These are phyloP conservation scores for Penicillium paneum DNA, from an alignment of 2,329 filamentous ascomycete genomes.

Conservation along the genomic window DNA sequence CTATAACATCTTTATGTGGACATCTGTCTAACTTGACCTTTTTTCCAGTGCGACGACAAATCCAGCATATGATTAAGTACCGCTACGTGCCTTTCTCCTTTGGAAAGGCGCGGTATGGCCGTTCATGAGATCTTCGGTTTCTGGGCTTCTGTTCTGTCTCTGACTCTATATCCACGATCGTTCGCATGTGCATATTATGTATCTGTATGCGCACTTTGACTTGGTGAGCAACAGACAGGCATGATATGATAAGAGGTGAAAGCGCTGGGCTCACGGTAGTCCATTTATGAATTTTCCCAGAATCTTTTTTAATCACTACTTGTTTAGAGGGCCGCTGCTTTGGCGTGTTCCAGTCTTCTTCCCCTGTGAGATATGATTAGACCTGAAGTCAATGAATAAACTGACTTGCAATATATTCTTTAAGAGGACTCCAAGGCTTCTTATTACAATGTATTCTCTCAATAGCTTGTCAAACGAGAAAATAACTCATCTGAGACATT, in stretches of 20 bases:
- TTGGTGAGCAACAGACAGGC: constrained; percentile 10
- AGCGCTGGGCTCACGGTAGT: constrained; percentile 11
- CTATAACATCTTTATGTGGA: not conserved
- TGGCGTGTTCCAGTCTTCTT: constrained; percentile 10
- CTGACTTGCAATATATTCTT: constrained; percentile 12
- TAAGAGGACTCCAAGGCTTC: not conserved
- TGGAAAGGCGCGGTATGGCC: constrained; percentile 76
- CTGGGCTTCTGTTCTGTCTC: constrained; percentile 7
- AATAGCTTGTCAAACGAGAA: not conserved
- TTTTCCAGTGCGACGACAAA: constrained; percentile 85
- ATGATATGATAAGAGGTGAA: constrained; percentile 16
- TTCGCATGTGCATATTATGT: constrained; percentile 9
- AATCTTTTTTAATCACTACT: constrained; percentile 15
- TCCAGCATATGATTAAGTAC: constrained; percentile 99
- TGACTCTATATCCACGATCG: constrained; percentile 10
- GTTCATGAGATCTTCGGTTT: constrained; percentile 25
- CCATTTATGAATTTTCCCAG: constrained; percentile 17
- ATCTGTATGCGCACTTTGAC: constrained; percentile 13
- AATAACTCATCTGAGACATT: not conserved
- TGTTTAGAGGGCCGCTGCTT: constrained; percentile 14
- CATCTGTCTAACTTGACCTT: constrained; percentile 10
- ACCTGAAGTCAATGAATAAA: constrained; percentile 14
- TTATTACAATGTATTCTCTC: not conserved
- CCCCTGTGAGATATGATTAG: constrained; percentile 27
- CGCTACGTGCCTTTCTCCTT: constrained; percentile 93